These are phyloP conservation scores for Pythium diclinum DNA, from an alignment of 352 stramenopile genomes.

Conservation along the genomic window DNA sequence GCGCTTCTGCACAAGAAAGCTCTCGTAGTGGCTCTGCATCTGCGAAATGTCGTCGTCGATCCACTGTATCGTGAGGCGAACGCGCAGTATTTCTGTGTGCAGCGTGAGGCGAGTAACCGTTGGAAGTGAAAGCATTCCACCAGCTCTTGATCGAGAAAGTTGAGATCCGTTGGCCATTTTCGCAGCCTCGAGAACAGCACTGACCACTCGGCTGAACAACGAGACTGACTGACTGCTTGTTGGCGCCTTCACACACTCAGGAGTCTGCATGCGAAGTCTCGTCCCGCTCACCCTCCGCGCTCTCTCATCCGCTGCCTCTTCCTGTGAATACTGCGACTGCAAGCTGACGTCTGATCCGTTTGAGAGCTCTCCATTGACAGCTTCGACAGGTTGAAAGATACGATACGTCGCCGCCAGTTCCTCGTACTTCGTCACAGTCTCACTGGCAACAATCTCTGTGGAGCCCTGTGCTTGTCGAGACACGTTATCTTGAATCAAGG, in stretches of 20 bases:
- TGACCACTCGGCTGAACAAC: background rate
- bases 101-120: constrained; percentile 6
- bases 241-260: background rate
- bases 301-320: background rate
- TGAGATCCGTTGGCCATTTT: background rate
- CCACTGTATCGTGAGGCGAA: constrained; percentile 45
- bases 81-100: constrained; percentile 32
- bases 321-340: background rate
- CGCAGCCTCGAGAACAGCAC: background rate
- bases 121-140: background rate
- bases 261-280: constrained; percentile 7
- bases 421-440: background rate
- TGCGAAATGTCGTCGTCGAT: constrained; percentile 37
- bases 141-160: background rate
- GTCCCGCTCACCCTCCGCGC: constrained; percentile 7
- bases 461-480: background rate
- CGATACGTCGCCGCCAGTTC: background rate
- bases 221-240: background rate
- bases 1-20: constrained; percentile 37
- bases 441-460: background rate
- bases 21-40: constrained; percentile 44
- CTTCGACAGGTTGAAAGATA: background rate
- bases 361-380: background rate
- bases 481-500: background rate
- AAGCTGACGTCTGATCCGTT: background rate